These are phyloP conservation scores for Funneliformis caledonium DNA, from an alignment of 371 early-diverging fungal genomes.

Conservation along the genomic window DNA sequence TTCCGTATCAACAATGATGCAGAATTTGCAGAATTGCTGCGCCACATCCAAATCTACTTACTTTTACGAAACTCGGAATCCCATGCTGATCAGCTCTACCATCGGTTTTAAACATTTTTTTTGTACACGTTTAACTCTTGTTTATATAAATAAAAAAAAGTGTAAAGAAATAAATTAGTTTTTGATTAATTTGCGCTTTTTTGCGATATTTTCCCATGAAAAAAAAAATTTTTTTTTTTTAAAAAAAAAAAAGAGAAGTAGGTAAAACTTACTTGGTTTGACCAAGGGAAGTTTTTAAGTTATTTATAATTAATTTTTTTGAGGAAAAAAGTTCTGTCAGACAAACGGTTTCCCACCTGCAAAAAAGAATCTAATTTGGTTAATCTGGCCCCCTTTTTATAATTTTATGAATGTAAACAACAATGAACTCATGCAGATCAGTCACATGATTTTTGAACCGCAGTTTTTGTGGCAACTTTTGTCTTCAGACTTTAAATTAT, in stretches of 20 bases:
- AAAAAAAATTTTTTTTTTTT: neutral
- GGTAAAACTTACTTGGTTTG: neutral
- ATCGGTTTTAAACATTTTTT: neutral
- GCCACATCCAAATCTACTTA: neutral
- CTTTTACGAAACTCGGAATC: neutral
- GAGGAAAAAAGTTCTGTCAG: neutral
- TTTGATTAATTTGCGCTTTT: neutral
- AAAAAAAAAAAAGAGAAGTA: neutral
- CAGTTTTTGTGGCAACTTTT: neutral
- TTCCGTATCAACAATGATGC: neutral
- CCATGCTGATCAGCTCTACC: constrained; percentile 1
- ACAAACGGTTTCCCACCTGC: neutral
- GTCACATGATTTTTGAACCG: neutral
- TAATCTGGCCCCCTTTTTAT: neutral
- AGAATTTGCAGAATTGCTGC: neutral
- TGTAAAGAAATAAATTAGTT: neutral
- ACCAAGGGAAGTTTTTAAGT: neutral
- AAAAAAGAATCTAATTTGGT: neutral
- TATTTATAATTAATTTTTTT: neutral
- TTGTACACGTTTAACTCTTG: neutral
- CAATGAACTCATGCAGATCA: neutral
- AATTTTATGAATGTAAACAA: neutral
- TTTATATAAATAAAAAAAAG: neutral
- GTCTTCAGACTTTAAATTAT: neutral
- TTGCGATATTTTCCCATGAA: neutral